A percentile compares a stretch with the other conserved stretches of the same genome.
phyloP scores from a whole-genome alignment of 2,329 filamentous ascomycete genomes.

The Colletotrichum tofieldiae region DNA sequence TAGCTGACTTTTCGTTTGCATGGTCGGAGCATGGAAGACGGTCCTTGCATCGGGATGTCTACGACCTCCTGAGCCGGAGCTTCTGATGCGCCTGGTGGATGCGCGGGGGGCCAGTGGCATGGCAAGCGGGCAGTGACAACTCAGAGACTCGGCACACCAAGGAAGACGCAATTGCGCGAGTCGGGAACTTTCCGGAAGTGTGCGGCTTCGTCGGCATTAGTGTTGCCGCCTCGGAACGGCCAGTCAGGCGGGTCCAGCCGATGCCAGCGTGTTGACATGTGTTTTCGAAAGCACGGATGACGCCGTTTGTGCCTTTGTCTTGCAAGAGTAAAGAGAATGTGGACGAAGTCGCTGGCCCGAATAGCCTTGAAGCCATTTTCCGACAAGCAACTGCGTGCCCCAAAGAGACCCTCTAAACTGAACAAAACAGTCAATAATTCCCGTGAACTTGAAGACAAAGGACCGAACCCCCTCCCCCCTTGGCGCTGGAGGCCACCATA shows the following conservation, averaged over 20 bases:
- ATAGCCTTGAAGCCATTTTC: not conserved
- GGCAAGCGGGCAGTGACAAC: not conserved
- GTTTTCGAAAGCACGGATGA: not conserved
- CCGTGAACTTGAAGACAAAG: not conserved
- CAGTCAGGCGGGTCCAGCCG: not conserved
- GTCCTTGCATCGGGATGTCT: not conserved
- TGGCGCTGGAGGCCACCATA: not conserved
- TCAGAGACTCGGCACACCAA: not conserved
- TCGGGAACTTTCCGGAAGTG: not conserved
- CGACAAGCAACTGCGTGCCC: not conserved
- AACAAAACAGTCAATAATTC: not conserved
- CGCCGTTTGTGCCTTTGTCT: not conserved
- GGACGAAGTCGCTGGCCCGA: not conserved
- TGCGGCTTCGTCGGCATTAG: not conserved
- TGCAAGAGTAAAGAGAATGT: not conserved
- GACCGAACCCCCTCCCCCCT: not conserved
- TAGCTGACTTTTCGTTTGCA: conserved; percentile 4
- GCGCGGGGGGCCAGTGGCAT: not conserved
- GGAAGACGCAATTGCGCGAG: not conserved
- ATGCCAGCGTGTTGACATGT: not conserved
- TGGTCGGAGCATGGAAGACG: conserved; percentile 10
- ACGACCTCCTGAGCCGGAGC: conserved; percentile 13
- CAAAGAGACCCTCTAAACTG: not conserved
- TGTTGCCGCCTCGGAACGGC: not conserved
- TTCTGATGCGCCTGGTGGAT: conserved; percentile 14